phyloP scores from a whole-genome alignment of 2,329 filamentous ascomycete genomes.

The Penicillium sp. region DNA sequence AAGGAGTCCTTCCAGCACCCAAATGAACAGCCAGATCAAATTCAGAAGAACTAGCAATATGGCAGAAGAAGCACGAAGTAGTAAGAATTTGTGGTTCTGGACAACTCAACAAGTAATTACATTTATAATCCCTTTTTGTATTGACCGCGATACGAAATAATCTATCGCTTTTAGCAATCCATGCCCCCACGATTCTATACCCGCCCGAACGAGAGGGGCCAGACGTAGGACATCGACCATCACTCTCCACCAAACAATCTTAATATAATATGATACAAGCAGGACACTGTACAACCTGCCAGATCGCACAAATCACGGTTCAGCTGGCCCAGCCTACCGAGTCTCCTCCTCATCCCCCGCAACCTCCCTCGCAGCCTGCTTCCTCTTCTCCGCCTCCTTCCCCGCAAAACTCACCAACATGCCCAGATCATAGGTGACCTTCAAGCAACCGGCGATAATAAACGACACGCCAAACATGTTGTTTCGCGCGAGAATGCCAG shows the following conservation, averaged over 20 bases:
- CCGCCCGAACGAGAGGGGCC: background rate
- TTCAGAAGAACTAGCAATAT: too few relatives aligned
- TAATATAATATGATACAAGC: background rate
- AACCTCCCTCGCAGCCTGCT: constrained; percentile 12
- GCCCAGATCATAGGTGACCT: constrained; percentile 62
- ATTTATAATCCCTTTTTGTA: background rate
- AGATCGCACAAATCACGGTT: too few relatives aligned
- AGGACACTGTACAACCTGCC: background rate
- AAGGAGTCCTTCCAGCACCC: background rate
- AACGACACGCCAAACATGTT: constrained; percentile 65
- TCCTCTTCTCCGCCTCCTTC: constrained; percentile 26
- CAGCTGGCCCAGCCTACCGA: background rate
- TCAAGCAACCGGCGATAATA: constrained; percentile 63
- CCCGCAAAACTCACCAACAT: constrained; percentile 55
- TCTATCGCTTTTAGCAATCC: background rate
- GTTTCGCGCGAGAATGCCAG: constrained; percentile 62
- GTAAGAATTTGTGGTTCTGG: too few relatives aligned
- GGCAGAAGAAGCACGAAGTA: too few relatives aligned
- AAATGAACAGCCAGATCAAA: too few relatives aligned
- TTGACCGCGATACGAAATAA: background rate
- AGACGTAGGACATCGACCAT: background rate
- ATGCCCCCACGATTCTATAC: background rate
- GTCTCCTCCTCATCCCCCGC: constrained; percentile 22
- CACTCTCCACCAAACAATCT: background rate
- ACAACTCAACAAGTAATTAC: too few relatives aligned